Conservation (phyloP, 768 basidiomycete species). For the Leccinellum rugosiceps region DNA sequence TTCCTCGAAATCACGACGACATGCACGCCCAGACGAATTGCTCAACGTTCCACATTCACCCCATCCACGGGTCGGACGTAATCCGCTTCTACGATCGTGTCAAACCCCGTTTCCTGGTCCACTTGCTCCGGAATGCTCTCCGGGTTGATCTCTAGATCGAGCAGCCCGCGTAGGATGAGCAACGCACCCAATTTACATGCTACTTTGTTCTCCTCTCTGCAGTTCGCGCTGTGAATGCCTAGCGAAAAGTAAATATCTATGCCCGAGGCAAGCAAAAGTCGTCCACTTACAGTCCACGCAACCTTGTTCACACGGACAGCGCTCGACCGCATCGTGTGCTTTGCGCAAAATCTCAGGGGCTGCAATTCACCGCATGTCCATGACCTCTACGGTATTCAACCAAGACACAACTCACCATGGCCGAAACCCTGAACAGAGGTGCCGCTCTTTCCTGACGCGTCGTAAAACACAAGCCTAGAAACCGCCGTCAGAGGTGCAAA, state of each 20-base stretch:
- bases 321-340: slow-evolving; percentile 54
- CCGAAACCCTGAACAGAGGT: slow-evolving; percentile 80
- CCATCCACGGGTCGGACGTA: slow-evolving; percentile 43
- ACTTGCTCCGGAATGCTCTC: slow-evolving; percentile 36
- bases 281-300: slow-evolving; percentile 60
- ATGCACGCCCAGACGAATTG: not conserved
- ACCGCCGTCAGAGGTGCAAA: not conserved
- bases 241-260: not conserved
- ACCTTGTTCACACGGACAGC: slow-evolving; percentile 66
- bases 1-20: no score
- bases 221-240: slow-evolving; percentile 68
- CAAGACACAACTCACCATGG: slow-evolving; percentile 46
- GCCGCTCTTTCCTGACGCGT: slow-evolving; percentile 65
- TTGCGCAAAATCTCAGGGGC: slow-evolving; percentile 54
- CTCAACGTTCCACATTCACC: slow-evolving; percentile 43
- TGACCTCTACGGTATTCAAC: not conserved
- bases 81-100: slow-evolving; percentile 55
- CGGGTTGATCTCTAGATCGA: slow-evolving; percentile 42
- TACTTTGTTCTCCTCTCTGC: slow-evolving; percentile 71
- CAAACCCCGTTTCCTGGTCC: slow-evolving; percentile 29
- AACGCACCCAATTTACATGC: slow-evolving; percentile 73
- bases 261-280: not conserved
- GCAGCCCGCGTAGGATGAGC: slow-evolving; percentile 59
- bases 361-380: slow-evolving; percentile 25
- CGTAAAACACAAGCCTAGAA: slow-evolving; percentile 76